Conservation (phyloP, 805 yeast genomes). For the Ogataea ramenticola region DNA sequence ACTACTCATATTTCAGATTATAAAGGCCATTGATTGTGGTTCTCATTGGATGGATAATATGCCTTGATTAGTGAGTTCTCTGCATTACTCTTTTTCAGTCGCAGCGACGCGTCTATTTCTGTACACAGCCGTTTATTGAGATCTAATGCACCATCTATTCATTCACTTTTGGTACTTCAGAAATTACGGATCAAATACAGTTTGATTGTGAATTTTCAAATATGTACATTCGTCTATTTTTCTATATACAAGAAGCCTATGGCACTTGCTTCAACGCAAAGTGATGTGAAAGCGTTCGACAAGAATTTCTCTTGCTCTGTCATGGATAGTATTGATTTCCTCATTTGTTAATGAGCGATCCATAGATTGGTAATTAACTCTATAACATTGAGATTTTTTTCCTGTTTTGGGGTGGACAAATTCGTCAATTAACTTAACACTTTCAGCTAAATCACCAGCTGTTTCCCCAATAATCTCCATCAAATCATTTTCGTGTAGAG, state of each 20-base stretch:
- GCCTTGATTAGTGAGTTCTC: too few relatives aligned
- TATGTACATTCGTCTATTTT: too few relatives aligned
- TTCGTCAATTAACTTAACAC: constrained; percentile 72
- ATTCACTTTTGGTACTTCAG: too few relatives aligned
- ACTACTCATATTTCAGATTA: too few relatives aligned
- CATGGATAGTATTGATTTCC: constrained; percentile 74
- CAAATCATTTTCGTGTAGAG: constrained; percentile 78
- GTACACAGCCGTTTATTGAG: not conserved
- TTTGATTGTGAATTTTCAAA: too few relatives aligned
- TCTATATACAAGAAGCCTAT: too few relatives aligned
- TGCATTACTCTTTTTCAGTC: too few relatives aligned
- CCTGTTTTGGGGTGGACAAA: constrained; percentile 81
- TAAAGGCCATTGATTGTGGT: too few relatives aligned
- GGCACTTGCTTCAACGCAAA: constrained; percentile 29
- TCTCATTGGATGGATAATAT: too few relatives aligned
- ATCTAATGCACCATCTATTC: too few relatives aligned
- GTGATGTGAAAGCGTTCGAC: constrained; percentile 46
- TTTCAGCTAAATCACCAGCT: constrained; percentile 87
- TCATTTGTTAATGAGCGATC: constrained; percentile 82
- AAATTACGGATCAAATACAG: too few relatives aligned
- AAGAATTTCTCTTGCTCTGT: constrained; percentile 53
- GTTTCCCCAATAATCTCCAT: constrained; percentile 85
- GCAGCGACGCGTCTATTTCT: not conserved
- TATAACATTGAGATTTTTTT: constrained; percentile 72
- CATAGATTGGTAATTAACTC: constrained; percentile 93